Percentiles rank a stretch among this genome's conserved stretches.
phyloP scores from a whole-genome alignment of 106 monocot species.

The Xerophyta viscosa region DNA sequence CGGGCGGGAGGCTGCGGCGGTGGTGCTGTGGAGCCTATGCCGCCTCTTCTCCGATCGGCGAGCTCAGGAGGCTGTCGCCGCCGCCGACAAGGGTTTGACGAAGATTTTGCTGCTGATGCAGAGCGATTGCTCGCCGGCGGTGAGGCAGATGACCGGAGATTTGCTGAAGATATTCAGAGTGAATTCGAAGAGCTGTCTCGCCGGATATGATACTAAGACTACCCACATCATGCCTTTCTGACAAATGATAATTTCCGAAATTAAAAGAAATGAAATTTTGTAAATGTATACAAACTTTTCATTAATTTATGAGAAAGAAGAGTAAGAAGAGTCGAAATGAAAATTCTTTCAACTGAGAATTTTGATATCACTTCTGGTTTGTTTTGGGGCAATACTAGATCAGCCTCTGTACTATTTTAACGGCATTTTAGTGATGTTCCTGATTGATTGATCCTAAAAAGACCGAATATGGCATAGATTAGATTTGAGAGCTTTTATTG shows the following conservation, averaged over 20 bases:
- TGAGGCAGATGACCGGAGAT: conserved; percentile 70
- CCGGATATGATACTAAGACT: conserved; percentile 55
- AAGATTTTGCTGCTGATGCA: conserved; percentile 75
- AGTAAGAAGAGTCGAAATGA: no score
- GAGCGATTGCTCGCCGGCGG: conserved; percentile 64
- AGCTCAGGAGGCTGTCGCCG: conserved; percentile 50
- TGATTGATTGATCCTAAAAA: no score
- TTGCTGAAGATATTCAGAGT: conserved; percentile 55
- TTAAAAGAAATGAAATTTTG: background rate
- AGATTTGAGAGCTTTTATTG: no score
- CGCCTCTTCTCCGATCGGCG: conserved; percentile 46
- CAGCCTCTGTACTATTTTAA: no score
- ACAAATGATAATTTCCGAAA: no score
- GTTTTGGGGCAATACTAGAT: no score
- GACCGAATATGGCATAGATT: no score
- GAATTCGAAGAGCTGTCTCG: conserved; percentile 48
- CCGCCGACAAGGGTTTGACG: conserved; percentile 44
- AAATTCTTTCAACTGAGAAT: no score
- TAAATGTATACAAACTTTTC: conserved; percentile 7
- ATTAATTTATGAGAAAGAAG: no score
- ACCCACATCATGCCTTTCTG: conserved; percentile 89
- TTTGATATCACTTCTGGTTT: no score
- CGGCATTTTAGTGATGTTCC: no score
- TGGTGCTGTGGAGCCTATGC: conserved; percentile 69
- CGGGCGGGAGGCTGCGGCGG: conserved; percentile 54